phyloP scores from a whole-genome alignment of 2,329 filamentous ascomycete species.

The Byssoonygena ceratinophila region DNA sequence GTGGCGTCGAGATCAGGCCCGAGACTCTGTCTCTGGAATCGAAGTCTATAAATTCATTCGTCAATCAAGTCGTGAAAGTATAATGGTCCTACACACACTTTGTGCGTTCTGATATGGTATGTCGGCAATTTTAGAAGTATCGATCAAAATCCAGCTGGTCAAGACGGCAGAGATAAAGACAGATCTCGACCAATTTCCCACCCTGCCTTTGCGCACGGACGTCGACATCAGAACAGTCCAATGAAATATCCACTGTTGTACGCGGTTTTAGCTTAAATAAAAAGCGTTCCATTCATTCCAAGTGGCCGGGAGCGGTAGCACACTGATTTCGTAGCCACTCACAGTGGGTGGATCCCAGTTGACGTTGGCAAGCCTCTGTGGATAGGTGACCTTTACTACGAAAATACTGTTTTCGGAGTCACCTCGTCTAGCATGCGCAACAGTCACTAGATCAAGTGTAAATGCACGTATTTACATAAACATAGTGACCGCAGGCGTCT shows the following conservation, averaged over 20 bases:
- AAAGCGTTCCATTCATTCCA: neutral
- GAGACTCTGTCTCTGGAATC: neutral
- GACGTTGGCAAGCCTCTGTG: neutral
- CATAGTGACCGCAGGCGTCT: neutral
- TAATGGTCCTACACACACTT: no score
- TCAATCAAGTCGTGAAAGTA: neutral
- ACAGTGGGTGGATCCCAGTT: neutral
- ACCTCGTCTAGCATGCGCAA: neutral
- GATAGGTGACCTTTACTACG: neutral
- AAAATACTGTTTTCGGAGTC: neutral
- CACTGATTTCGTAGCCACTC: neutral
- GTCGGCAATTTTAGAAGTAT: neutral
- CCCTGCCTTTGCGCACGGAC: constrained; percentile 6
- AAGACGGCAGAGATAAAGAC: neutral
- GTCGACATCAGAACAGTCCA: neutral
- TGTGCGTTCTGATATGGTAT: no score
- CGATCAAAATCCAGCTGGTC: neutral
- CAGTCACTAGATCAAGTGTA: constrained; percentile 4
- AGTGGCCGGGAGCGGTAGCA: neutral
- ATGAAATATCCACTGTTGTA: constrained; percentile 3
- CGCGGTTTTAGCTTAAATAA: neutral
- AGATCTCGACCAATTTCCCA: neutral
- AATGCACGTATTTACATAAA: neutral
- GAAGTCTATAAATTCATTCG: neutral
- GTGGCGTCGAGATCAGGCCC: constrained; percentile 7